Base-by-base conservation (phyloP, 1,139 yeast genomes). In the Meyerozyma guilliermondii region DNA sequence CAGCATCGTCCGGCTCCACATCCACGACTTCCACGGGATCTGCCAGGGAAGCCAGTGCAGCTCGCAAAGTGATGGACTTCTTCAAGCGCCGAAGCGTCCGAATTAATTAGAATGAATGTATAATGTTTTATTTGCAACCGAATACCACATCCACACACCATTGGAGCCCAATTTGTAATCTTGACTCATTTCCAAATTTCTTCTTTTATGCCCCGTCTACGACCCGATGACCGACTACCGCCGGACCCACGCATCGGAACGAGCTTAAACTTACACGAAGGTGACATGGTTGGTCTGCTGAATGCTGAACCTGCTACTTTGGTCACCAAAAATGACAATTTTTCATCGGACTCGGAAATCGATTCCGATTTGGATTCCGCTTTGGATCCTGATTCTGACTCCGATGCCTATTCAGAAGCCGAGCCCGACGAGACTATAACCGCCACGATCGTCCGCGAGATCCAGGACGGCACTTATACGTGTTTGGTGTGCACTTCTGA, bases 401-500 rank as follows among this genome's bases (percentile, higher is more conserved):
- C 51, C 27, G 51, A 49, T 9, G 23, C 40, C 14, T 42, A 42
- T 27, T 45, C 44, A 22, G 45, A 43, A 8, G 53, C 45, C 23
- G 44, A 47, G 7, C 45, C 42, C 11, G 54, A 49, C 41, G 70
- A 65, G 41, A 62, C 71, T 3, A 60, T 71, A 35, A 58, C 73
- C 3, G 56, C 68, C 13, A 67, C 73, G 33, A 72, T 72, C 18
- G 52, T 70, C 27, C 61, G 62, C 35, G 92, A 85, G 54, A 78
- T 86, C 41, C 76, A 74, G 47, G 76, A 78, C 13, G 94, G 89
- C 16, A 72, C 75, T 4, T 88, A 88, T 52, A 71, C 80, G 1
- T 88, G 96, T 62, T 70, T 88, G 58, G 88, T 88, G 18, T 88
- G 96, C 60, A 87, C 96, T 0, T 81, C 85, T 30, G 95, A 87